phyloP scores from a whole-genome alignment of 768 basidiomycete genomes.

The Phlebiopsis gigantea region DNA sequence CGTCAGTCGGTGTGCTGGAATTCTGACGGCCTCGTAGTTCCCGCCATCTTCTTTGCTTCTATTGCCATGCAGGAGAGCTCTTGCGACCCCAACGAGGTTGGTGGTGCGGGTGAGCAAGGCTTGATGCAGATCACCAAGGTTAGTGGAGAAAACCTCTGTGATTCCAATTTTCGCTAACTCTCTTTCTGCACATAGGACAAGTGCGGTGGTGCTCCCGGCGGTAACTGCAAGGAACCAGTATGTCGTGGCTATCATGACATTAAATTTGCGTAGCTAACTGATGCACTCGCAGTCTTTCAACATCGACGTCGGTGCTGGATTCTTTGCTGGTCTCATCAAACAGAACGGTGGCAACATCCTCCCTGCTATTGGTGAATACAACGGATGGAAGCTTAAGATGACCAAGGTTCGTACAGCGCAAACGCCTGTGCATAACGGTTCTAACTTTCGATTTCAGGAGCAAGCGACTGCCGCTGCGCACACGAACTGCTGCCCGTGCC shows the following conservation, averaged over 20 bases:
- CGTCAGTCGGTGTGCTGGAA: neutral
- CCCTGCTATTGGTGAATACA: constrained; percentile 63
- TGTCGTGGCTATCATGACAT: constrained; percentile 10
- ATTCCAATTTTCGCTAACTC: too few relatives aligned
- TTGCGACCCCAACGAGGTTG: constrained; percentile 63
- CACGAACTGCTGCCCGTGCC: constrained; percentile 57
- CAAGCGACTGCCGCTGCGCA: constrained; percentile 54
- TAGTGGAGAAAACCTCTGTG: neutral
- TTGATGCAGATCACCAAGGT: constrained; percentile 74
- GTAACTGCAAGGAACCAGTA: constrained; percentile 37
- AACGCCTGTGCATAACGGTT: neutral
- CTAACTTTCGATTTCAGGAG: too few relatives aligned
- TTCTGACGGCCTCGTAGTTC: constrained; percentile 34
- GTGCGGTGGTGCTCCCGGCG: constrained; percentile 50
- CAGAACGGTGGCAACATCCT: constrained; percentile 49
- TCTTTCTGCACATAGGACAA: constrained; percentile 41
- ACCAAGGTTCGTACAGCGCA: constrained; percentile 35
- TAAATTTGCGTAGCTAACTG: neutral
- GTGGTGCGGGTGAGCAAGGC: constrained; percentile 79
- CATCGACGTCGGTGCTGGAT: constrained; percentile 59
- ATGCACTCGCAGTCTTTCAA: constrained; percentile 41
- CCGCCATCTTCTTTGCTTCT: constrained; percentile 74
- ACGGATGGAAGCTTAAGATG: constrained; percentile 61
- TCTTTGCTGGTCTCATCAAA: constrained; percentile 48
- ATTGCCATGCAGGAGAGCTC: constrained; percentile 87